phyloP scores from a whole-genome alignment of 176 grass and related monocot species.

The Carex scoparia region DNA sequence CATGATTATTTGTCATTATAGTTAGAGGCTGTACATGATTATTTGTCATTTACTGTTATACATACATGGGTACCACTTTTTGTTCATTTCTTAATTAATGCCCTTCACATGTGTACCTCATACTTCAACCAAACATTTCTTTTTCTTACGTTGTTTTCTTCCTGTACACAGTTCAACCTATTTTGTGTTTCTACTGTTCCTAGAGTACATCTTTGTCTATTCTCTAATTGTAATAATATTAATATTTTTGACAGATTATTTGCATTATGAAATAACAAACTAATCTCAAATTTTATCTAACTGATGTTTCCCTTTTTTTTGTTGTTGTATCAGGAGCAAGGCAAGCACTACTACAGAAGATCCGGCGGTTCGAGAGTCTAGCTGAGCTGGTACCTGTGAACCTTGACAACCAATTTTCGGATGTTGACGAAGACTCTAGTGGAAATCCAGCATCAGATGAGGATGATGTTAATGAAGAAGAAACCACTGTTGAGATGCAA shows the following conservation, averaged over 20 bases:
- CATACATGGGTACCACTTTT: neutral
- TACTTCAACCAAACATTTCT: neutral
- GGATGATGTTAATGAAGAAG: neutral
- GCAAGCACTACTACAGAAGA: constrained; percentile 42
- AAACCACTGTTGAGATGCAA: neutral
- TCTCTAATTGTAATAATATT: neutral
- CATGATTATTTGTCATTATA: neutral
- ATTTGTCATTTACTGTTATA: neutral
- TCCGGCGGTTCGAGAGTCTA: constrained; percentile 64
- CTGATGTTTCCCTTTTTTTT: neutral
- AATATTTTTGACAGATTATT: neutral
- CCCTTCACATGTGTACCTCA: neutral
- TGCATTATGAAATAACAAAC: neutral
- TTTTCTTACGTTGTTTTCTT: neutral
- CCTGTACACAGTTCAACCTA: no score
- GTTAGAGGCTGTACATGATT: neutral
- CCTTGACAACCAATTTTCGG: constrained; percentile 24
- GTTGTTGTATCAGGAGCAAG: constrained; percentile 41
- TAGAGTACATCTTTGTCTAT: neutral
- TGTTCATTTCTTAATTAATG: constrained; percentile 14
- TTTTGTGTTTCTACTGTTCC: neutral
- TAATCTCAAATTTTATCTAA: neutral
- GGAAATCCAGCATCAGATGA: constrained; percentile 24
- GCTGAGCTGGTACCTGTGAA: constrained; percentile 24
- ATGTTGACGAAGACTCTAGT: constrained; percentile 14